Conservation (phyloP, 208 protist genomes). For the Crithidia brevicula region DNA sequence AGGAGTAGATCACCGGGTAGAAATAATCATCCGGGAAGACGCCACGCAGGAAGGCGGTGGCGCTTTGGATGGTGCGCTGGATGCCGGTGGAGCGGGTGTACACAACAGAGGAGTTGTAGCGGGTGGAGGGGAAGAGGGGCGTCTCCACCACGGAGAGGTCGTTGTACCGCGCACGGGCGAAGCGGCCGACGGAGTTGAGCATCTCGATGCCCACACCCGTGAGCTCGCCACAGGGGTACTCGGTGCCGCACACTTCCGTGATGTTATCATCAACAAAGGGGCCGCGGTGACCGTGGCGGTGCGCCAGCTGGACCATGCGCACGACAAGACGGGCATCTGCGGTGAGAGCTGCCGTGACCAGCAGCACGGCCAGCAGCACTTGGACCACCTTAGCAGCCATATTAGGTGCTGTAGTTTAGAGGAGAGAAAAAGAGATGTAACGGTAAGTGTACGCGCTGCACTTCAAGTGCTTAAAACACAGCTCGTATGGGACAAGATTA, state of each 20-base stretch:
- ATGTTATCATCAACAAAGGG: conserved; percentile 34
- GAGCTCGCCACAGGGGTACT: conserved; percentile 50
- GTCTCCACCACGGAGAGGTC: conserved; percentile 35
- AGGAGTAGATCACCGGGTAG: conserved; percentile 53
- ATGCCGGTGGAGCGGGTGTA: conserved; percentile 60
- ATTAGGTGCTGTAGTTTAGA: no score
- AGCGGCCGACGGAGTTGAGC: conserved; percentile 40
- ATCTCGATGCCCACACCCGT: conserved; percentile 43
- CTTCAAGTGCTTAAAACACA: no score
- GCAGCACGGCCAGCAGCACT: conserved; percentile 15
- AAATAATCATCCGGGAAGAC: conserved; percentile 52
- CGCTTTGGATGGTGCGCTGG: conserved; percentile 64
- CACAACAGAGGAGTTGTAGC: conserved; percentile 54
- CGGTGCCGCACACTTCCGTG: conserved; percentile 35
- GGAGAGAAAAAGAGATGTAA: no score
- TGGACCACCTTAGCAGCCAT: conserved; percentile 2
- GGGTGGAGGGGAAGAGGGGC: conserved; percentile 39
- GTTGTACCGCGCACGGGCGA: conserved; percentile 51
- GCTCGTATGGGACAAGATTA: no score
- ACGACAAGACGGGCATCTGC: conserved; percentile 32
- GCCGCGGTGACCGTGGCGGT: conserved; percentile 49
- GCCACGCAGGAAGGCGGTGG: conserved; percentile 49
- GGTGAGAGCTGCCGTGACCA: conserved; percentile 15
- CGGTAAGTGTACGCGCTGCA: no score
- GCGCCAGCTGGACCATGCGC: conserved; percentile 48